Base-by-base conservation (phyloP, 331 rosid genomes). In the Telfairia occidentalis region DNA sequence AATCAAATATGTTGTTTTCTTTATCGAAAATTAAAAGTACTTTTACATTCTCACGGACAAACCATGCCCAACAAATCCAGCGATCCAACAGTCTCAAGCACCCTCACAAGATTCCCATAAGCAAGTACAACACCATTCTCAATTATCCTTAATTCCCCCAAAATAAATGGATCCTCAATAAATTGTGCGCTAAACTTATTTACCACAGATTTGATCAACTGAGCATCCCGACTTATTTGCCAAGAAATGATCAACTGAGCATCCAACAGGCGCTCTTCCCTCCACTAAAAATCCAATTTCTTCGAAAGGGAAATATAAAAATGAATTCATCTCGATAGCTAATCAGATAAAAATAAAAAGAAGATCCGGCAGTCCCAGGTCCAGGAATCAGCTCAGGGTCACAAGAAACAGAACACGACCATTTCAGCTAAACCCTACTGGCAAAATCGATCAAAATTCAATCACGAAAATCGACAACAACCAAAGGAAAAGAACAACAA, bases 321-420 rank as follows among this genome's bases (percentile, higher is more conserved):
- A 50, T 26, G 8, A 53, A 73, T 42, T 24, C 37, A 23, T 67
- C 37, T 24, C 13, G 35, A 42, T 24, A 3, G 16, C 57, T 54
- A 32, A 49, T 52, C 40, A 79, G n/a, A 79, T 81, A 78, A 73
- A 52, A 54, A 73, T 26, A 32, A 34, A 73, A n/a, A 32, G 9
- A 52, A 55, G 78, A 53, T 54, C 76, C 53, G 7, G 23, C 29
- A 55, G 16, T 21, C 23, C 77, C 18, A 74, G 37, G 35, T 55
- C 34, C 50, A 52, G 3, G 35, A 23, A 40, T 55, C 23, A 74
- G 9, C 61, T 52, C 64, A n/a, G 53, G n/a, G 54, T 59, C 52
- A 15, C 64, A 23, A 71, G 12, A 58, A 61, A 18, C 66, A 30
- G 64, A 73, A 37, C 71, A 73, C 18, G 49, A 8, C 64, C 40